Conservation (phyloP, 495 filamentous ascomycete species). For the Penicillium goetzii region DNA sequence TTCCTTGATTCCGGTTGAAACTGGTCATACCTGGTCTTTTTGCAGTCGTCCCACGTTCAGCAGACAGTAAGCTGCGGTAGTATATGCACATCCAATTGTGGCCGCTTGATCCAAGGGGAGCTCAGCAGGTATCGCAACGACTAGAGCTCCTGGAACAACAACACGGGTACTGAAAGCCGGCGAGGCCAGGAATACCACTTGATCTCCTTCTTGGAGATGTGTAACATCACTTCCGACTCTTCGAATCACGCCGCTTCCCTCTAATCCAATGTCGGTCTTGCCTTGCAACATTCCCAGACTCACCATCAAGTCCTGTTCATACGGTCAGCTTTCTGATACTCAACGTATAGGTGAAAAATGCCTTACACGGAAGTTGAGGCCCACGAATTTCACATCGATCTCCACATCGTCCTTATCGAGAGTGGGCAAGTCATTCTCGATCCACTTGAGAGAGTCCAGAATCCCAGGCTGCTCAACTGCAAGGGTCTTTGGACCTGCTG, state of each 20-base stretch:
- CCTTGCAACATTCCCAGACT: slow-evolving; percentile 11
- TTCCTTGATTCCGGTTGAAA: neutral
- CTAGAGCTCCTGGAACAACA: neutral
- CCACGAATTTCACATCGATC: slow-evolving; percentile 15
- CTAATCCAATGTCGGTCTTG: slow-evolving; percentile 17
- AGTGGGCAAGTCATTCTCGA: neutral
- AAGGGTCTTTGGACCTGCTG: neutral
- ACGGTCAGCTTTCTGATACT: neutral
- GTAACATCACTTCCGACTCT: slow-evolving; percentile 1
- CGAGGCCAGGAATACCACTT: neutral
- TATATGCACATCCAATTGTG: slow-evolving; percentile 1
- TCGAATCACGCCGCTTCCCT: slow-evolving; percentile 17
- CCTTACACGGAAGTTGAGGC: slow-evolving; percentile 14
- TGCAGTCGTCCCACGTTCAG: slow-evolving; percentile 5
- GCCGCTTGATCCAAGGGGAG: slow-evolving; percentile 2
- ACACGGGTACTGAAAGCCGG: slow-evolving; percentile 4
- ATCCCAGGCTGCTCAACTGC: slow-evolving; percentile 7
- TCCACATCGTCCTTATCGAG: slow-evolving; percentile 4
- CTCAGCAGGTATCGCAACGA: slow-evolving; percentile 1
- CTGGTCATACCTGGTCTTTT: neutral
- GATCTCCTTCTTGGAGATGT: slow-evolving; percentile 14
- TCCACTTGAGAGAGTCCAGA: slow-evolving; percentile 5
- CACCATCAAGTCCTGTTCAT: slow-evolving; percentile 8
- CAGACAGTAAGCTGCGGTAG: slow-evolving; percentile 1
- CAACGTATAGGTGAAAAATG: neutral